phyloP scores from a whole-genome alignment of 805 yeast genomes.

The Yamadazyma scolyti region DNA sequence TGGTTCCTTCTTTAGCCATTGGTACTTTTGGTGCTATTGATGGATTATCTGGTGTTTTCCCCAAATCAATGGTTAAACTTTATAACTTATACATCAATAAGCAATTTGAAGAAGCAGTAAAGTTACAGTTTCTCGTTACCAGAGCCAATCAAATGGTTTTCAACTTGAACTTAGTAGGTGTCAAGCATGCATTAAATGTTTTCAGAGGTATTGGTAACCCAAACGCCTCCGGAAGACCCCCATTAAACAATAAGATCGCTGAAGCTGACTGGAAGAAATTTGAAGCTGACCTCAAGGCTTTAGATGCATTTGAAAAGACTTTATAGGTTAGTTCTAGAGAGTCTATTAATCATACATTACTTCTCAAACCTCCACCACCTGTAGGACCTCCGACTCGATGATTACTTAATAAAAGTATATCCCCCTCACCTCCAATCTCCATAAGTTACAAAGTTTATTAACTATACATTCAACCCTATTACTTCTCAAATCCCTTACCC shows the following conservation, averaged over 20 bases:
- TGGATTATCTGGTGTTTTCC: constrained; percentile 21
- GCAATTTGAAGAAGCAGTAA: constrained; percentile 13
- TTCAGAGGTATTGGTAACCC: constrained; percentile 18
- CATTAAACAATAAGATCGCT: constrained; percentile 8
- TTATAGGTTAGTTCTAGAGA: too few species aligned
- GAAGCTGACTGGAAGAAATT: constrained; percentile 3
- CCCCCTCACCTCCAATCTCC: too few species aligned
- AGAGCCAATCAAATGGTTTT: constrained; percentile 21
- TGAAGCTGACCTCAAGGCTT: constrained; percentile 6
- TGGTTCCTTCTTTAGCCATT: constrained; percentile 19
- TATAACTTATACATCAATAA: constrained; percentile 11
- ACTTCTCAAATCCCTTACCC: too few species aligned
- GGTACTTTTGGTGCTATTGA: constrained; percentile 22
- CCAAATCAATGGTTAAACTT: constrained; percentile 17
- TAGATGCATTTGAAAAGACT: constrained; percentile 7
- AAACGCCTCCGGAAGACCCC: constrained; percentile 10
- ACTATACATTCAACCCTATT: too few species aligned
- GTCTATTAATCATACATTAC: too few species aligned
- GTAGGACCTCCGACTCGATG: too few species aligned
- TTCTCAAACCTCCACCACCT: too few species aligned
- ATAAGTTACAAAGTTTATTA: too few species aligned
- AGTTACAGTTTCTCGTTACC: constrained; percentile 17
- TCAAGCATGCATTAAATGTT: constrained; percentile 19
- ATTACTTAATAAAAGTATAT: too few species aligned
- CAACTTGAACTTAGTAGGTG: constrained; percentile 27